Evolutionary conservation across 2,329 filamentous ascomycete genomes (phyloP), one percentile per base, ranked within the genome.

Genomic region (Mycosphaerella sp.): DNA sequence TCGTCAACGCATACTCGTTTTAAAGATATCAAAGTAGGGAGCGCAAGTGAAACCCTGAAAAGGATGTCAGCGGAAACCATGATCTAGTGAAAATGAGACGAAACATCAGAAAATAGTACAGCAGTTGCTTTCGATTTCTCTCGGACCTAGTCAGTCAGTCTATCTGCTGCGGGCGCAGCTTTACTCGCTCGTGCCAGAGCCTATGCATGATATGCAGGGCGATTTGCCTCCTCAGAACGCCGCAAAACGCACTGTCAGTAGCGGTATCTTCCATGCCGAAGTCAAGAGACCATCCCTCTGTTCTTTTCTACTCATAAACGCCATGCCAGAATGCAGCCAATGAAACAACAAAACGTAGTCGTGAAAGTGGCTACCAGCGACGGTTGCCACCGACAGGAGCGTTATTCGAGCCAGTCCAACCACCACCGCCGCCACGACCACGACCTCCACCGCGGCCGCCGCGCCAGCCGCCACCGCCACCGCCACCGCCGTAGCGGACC

Each of bases 401-500:
- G 62, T 73, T 68, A 67, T 82, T 82, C 64, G 77, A 78, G 62
- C 75, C 74, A 66, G 77, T 79, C 68, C 73, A 80, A 58, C 63
- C 57, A 35, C 64, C 58, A 51, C 62, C 53, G 44, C 64, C 59
- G 56, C 79, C 74, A 58, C 78, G 71, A 58, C 78, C 75, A 60
- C 82, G 77, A 60, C 79, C 42, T 10, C 43, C 43, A 2, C 43
- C 30, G 5, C 43, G 75, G 59, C 79, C 70, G 60, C 83, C 77
- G 64, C 85, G 37, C 36, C 45, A 70, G 61, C 76, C 70, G 61
- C 86, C 82, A 58, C 85, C 81, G 48, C 86, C 86, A 53, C 89
- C 89, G 52, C 88, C 88, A 58, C 89, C 88, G 61, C 89, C 82
- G 69, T 90, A 97, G 71, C 93, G 87, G 63, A 82, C 84, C 93